These are phyloP conservation scores for Pseudogymnoascus sp. DNA, from an alignment of 2,329 filamentous ascomycete species.

Conservation along the genomic window DNA sequence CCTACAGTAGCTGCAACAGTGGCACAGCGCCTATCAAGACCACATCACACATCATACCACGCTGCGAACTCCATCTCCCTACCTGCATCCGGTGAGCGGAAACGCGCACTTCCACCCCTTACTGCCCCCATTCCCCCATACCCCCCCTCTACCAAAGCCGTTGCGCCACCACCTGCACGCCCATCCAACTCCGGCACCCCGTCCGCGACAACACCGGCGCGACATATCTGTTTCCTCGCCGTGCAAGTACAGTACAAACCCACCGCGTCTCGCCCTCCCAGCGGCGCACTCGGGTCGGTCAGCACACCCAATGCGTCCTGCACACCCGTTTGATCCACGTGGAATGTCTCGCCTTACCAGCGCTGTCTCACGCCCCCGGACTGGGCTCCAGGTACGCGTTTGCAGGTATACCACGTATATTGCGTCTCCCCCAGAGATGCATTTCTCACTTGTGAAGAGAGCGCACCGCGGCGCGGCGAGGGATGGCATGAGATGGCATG, in stretches of 20 bases:
- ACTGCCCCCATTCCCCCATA: neutral
- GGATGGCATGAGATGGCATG: neutral
- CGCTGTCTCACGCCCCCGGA: neutral
- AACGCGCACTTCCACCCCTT: neutral
- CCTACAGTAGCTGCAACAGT: neutral
- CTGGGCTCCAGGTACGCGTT: neutral
- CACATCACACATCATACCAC: neutral
- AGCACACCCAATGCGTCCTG: neutral
- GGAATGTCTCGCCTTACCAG: neutral
- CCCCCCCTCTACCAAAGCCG: neutral
- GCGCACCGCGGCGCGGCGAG: neutral
- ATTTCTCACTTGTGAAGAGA: neutral
- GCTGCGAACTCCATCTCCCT: neutral
- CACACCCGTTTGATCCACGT: neutral
- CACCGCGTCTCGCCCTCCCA: neutral
- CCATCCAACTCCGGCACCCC: neutral
- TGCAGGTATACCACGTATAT: neutral
- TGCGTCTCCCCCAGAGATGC: neutral
- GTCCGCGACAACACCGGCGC: neutral
- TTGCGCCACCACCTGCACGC: neutral
- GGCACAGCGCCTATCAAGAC: neutral
- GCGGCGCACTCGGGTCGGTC: neutral
- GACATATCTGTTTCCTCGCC: neutral
- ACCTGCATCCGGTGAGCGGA: neutral
- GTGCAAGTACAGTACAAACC: neutral